Conservation (phyloP, 2,329 filamentous ascomycete species). For the Ascochyta lentis region DNA sequence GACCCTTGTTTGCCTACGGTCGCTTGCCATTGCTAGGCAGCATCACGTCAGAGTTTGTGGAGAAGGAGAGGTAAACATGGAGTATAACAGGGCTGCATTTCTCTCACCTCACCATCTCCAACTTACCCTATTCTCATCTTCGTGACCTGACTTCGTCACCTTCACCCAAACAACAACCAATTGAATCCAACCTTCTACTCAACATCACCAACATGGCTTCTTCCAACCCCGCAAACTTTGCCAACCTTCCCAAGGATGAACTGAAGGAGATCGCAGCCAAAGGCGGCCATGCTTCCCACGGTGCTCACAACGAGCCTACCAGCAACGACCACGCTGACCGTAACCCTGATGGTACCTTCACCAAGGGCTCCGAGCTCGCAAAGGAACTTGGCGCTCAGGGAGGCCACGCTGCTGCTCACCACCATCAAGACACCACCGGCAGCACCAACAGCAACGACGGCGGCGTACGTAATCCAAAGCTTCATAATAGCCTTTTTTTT, state of each 20-base stretch:
- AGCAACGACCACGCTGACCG: slow-evolving; percentile 33
- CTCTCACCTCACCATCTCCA: neutral
- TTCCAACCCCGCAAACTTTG: slow-evolving; percentile 60
- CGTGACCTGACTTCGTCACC: neutral
- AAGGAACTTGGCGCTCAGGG: slow-evolving; percentile 48
- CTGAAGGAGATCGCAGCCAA: slow-evolving; percentile 58
- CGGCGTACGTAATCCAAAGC: slow-evolving; percentile 27
- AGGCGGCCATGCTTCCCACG: slow-evolving; percentile 55
- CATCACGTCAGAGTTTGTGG: slow-evolving; percentile 28
- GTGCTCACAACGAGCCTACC: slow-evolving; percentile 14
- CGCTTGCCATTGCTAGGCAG: slow-evolving; percentile 19
- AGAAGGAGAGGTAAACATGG: slow-evolving; percentile 9
- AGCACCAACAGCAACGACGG: slow-evolving; percentile 22
- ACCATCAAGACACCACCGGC: slow-evolving; percentile 24
- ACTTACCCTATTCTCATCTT: neutral
- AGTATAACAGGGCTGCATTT: slow-evolving; percentile 17
- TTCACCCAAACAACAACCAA: neutral
- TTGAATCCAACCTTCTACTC: neutral
- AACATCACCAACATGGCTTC: slow-evolving; percentile 41
- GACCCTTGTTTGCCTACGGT: slow-evolving; percentile 9
- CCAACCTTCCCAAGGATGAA: slow-evolving; percentile 59
- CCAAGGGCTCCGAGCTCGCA: slow-evolving; percentile 46
- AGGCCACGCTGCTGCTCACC: slow-evolving; percentile 42
- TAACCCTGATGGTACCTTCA: slow-evolving; percentile 51
- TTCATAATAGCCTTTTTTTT: neutral